A percentile compares a stretch with the other conserved stretches of the same genome.
phyloP scores from a whole-genome alignment of 139 green algal species.

The Parachlorella kessleri region DNA sequence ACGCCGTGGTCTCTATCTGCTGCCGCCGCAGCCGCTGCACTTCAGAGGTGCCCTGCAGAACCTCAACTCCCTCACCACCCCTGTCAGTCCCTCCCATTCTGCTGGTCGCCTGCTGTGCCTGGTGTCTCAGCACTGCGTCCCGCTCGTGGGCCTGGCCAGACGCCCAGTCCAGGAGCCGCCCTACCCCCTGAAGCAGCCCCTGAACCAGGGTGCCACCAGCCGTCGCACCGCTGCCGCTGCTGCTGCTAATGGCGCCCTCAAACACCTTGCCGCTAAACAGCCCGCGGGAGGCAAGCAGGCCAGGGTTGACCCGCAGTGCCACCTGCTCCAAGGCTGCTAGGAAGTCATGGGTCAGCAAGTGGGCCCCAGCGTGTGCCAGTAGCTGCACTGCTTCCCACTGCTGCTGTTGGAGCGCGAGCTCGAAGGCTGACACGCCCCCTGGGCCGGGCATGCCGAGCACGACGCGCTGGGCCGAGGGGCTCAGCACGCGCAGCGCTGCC shows the following conservation, averaged over 20 bases:
- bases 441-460: conserved; percentile 20
- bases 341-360: neutral
- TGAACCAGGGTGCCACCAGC: no score
- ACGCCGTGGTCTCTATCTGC: neutral
- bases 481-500: conserved; percentile 6
- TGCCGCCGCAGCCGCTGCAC: neutral
- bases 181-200: no score
- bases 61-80: neutral
- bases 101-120: neutral
- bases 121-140: neutral
- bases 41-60: neutral
- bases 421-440: neutral
- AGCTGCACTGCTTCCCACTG: conserved; percentile 14
- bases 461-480: neutral
- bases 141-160: neutral
- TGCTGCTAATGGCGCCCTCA: neutral
- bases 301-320: neutral
- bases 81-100: no score
- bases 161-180: neutral
- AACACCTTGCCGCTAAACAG: neutral
- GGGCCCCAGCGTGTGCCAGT: conserved; percentile 4
- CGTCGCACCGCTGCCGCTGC: no score
- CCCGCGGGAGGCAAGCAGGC: neutral
- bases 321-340: no score
- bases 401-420: conserved; percentile 18